Percentiles rank a stretch among this genome's conserved stretches.
Conservation (phyloP, 768 basidiomycete species). For the Suillus ampliporus region DNA sequence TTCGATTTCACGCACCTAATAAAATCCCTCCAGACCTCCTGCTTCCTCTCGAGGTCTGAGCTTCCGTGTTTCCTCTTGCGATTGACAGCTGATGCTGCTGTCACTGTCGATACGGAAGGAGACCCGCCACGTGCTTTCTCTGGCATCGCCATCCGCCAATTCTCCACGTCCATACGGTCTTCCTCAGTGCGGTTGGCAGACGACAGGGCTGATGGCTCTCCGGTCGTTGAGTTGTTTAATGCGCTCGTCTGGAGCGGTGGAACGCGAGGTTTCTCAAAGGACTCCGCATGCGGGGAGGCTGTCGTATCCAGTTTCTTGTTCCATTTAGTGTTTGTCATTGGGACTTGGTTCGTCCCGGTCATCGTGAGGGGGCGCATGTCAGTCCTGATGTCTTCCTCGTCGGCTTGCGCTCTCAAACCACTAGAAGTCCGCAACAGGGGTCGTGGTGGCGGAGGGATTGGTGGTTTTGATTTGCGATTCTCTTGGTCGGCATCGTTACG, state of each 20-base stretch:
- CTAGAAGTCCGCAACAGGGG: conserved; percentile 16
- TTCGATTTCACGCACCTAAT: conserved; percentile 28
- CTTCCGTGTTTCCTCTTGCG: conserved; percentile 33
- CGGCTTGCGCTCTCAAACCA: conserved; percentile 13
- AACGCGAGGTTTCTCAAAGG: not conserved
- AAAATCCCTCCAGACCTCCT: conserved; percentile 34
- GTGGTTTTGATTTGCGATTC: conserved; percentile 17
- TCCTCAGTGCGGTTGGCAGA: not conserved
- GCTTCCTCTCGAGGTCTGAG: conserved; percentile 24
- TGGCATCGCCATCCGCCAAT: not conserved
- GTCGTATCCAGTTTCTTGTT: conserved; percentile 13
- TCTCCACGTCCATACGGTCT: not conserved
- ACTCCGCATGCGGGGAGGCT: not conserved
- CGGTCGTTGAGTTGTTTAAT: not conserved
- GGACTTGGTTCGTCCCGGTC: conserved; percentile 32
- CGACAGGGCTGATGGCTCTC: not conserved
- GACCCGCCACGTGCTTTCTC: not conserved
- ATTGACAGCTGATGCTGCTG: conserved; percentile 24
- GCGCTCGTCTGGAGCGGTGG: conserved; percentile 2
- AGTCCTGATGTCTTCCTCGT: conserved; percentile 15
- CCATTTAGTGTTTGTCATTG: conserved; percentile 21
- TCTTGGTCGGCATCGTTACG: conserved; percentile 6
- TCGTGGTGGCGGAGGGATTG: conserved; percentile 32
- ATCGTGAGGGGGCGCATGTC: conserved; percentile 15
- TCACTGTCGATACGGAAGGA: not conserved